phyloP scores from a whole-genome alignment of 805 yeast genomes.

The Brettanomyces bruxellensis region DNA sequence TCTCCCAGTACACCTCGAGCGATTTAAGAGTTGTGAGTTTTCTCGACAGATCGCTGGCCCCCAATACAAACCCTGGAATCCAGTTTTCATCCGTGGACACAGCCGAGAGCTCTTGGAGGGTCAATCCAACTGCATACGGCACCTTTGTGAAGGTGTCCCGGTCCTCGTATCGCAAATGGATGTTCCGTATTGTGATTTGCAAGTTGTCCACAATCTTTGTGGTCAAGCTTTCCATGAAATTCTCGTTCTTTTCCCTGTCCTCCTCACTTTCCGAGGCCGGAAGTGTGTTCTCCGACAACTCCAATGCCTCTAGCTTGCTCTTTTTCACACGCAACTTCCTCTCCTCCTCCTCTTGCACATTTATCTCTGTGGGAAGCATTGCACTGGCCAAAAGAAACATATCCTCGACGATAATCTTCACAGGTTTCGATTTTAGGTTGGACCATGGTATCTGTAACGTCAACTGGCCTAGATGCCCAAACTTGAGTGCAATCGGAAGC shows the following conservation, averaged over 20 bases:
- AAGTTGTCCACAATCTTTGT: slow-evolving; percentile 90
- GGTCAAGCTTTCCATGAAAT: slow-evolving; percentile 77
- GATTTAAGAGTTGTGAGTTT: slow-evolving; percentile 70
- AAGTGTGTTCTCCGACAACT: slow-evolving; percentile 36
- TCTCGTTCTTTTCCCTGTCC: slow-evolving; percentile 49
- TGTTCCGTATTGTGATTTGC: slow-evolving; percentile 83
- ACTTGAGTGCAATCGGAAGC: slow-evolving; percentile 77
- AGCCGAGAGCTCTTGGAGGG: slow-evolving; percentile 81
- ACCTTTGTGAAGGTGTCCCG: slow-evolving; percentile 53
- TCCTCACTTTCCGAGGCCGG: slow-evolving; percentile 24
- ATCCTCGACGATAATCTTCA: slow-evolving; percentile 77
- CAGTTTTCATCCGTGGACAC: slow-evolving; percentile 81
- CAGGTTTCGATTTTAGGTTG: slow-evolving; percentile 86
- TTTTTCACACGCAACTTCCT: slow-evolving; percentile 55
- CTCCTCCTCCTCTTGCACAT: slow-evolving; percentile 48
- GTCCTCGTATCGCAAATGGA: slow-evolving; percentile 91
- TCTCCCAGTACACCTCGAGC: slow-evolving; percentile 77
- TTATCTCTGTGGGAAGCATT: slow-evolving; percentile 43
- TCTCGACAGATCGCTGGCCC: slow-evolving; percentile 55
- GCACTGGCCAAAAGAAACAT: slow-evolving; percentile 80
- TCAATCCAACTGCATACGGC: slow-evolving; percentile 78
- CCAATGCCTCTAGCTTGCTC: slow-evolving; percentile 59
- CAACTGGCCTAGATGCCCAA: slow-evolving; percentile 85
- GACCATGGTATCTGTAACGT: slow-evolving; percentile 96
- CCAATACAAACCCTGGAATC: slow-evolving; percentile 78